These are phyloP conservation scores for Kurtzmaniella quercitrusa DNA, from an alignment of 1,139 yeast species.

Conservation along the genomic window DNA sequence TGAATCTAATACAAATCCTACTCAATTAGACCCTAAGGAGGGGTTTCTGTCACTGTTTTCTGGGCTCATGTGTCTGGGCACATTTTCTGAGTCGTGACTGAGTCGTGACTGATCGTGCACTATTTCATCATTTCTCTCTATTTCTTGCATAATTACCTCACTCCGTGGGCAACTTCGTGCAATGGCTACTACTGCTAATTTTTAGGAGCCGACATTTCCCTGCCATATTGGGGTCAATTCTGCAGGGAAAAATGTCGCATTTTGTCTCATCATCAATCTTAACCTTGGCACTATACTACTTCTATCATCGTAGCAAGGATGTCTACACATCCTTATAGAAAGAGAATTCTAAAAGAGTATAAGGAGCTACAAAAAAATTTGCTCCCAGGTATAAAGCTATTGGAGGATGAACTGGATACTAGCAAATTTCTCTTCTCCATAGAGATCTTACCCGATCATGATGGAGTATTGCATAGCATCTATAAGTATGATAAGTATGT, in stretches of 20 bases:
- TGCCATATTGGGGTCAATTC: too few species aligned
- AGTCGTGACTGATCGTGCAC: not conserved
- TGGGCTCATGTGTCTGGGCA: too few species aligned
- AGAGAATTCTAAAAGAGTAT: constrained; percentile 42
- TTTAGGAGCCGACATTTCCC: not conserved
- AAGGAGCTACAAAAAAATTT: constrained; percentile 17
- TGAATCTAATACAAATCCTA: too few species aligned
- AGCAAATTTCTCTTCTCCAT: constrained; percentile 20
- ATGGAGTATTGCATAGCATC: constrained; percentile 22
- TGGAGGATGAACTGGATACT: constrained; percentile 20
- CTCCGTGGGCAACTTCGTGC: not conserved
- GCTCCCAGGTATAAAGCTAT: constrained; percentile 27
- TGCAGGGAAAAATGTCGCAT: too few species aligned
- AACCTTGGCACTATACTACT: too few species aligned
- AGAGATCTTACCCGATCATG: constrained; percentile 29
- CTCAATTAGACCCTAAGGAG: too few species aligned
- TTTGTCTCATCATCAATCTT: too few species aligned
- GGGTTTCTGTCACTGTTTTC: too few species aligned
- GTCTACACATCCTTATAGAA: constrained; percentile 26
- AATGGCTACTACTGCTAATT: not conserved
- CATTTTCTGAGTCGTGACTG: too few species aligned
- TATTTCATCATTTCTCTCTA: not conserved
- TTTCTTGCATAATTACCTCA: not conserved
- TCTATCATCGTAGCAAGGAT: not conserved
- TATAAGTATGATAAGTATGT: constrained; percentile 14